Evolutionary conservation across 108 stramenopile genomes (phyloP).

Genomic region (Epipyxis sp.): DNA sequence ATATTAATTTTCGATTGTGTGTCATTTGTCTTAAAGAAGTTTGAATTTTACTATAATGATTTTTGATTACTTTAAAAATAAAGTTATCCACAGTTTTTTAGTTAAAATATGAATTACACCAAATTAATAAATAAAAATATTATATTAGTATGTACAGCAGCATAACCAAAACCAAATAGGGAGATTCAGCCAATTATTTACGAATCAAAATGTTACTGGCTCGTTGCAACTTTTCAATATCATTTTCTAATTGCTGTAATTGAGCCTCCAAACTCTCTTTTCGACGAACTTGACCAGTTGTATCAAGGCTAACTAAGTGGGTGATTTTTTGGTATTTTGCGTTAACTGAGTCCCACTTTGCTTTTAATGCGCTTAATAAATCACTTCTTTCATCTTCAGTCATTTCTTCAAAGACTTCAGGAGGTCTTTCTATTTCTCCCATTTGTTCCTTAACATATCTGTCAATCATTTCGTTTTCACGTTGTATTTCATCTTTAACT

Average conservation of each 20-base stretch:
- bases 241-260: constrained; percentile 65
- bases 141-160: too few relatives aligned
- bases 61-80: too few relatives aligned
- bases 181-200: neutral
- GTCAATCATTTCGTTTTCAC: constrained; percentile 72
- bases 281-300: constrained; percentile 54
- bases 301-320: constrained; percentile 24
- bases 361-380: constrained; percentile 64
- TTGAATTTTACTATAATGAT: too few relatives aligned
- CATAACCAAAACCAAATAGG: too few relatives aligned
- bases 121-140: too few relatives aligned
- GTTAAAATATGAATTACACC: too few relatives aligned
- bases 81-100: too few relatives aligned
- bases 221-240: constrained; percentile 56
- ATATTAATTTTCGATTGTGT: too few relatives aligned
- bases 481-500: constrained; percentile 62
- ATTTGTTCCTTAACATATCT: constrained; percentile 64
- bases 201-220: constrained; percentile 1
- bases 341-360: constrained; percentile 72
- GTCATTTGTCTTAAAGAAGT: too few relatives aligned
- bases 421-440: constrained; percentile 37
- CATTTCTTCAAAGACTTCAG: constrained; percentile 52
- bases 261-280: constrained; percentile 67
- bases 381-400: constrained; percentile 61
- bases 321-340: constrained; percentile 52